A percentile compares a stretch with the other conserved stretches of the same genome.
phyloP scores from a whole-genome alignment of 139 green algal species.

The Gonium pectorale region DNA sequence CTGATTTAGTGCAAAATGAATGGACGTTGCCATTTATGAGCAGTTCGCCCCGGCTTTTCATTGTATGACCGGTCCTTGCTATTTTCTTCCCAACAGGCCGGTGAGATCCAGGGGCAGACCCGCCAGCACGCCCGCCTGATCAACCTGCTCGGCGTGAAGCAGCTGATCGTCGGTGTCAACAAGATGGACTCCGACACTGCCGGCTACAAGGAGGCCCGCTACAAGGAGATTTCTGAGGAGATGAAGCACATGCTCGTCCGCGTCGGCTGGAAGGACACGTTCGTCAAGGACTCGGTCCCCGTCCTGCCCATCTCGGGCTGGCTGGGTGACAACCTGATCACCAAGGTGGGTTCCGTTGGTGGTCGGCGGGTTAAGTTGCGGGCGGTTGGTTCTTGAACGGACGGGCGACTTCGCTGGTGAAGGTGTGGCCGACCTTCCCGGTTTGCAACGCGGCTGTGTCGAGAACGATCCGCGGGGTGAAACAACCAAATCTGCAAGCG shows the following conservation, averaged over 20 bases:
- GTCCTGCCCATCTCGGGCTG: conserved; percentile 99
- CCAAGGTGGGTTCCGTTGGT: conserved; percentile 70
- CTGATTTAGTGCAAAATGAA: no score
- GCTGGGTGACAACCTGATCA: conserved; percentile 99
- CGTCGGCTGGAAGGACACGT: conserved; percentile 89
- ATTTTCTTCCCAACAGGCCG: neutral
- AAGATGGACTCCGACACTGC: conserved; percentile 98
- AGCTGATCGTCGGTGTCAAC: conserved; percentile 96
- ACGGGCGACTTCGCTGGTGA: no score
- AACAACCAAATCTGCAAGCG: no score
- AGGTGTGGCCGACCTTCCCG: no score
- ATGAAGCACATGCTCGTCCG: conserved; percentile 90
- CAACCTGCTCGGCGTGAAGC: conserved; percentile 98
- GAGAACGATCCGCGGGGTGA: no score
- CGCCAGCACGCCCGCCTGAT: conserved; percentile 98
- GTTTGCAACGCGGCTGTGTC: no score
- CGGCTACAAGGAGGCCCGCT: conserved; percentile 95
- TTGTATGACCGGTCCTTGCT: neutral
- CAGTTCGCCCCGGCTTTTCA: conserved; percentile 96
- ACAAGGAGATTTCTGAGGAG: conserved; percentile 98
- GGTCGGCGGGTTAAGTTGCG: no score
- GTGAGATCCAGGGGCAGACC: conserved; percentile 97
- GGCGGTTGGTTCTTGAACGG: no score
- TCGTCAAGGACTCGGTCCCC: conserved; percentile 89
- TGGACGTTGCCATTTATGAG: conserved; percentile 92